Evolutionary conservation across 2,329 filamentous ascomycete species (phyloP).

Genomic region (Ustulina deusta): DNA sequence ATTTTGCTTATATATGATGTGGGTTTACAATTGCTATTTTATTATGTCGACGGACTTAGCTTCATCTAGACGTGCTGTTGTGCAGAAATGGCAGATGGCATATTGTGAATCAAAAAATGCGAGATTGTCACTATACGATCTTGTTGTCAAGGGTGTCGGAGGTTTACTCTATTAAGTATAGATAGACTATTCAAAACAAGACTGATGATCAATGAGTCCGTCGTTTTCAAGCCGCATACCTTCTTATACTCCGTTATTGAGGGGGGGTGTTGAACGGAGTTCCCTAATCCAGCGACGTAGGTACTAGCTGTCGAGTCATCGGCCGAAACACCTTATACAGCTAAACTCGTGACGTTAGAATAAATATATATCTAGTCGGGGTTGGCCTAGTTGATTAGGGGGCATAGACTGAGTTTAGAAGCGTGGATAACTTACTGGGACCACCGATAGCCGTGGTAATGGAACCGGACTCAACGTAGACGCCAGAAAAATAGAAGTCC

Average conservation of each 20-base stretch:
- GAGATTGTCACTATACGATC: background rate
- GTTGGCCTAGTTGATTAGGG: background rate
- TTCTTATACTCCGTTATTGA: background rate
- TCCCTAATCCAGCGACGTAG: background rate
- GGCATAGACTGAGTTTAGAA: background rate
- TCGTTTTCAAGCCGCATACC: background rate
- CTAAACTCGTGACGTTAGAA: slow-evolving; percentile 22
- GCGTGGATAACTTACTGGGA: slow-evolving; percentile 39
- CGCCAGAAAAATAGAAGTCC: slow-evolving; percentile 79
- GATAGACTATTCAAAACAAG: background rate
- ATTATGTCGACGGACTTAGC: background rate
- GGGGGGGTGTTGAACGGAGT: background rate
- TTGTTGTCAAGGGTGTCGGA: background rate
- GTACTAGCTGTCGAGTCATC: background rate
- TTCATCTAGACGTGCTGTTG: background rate
- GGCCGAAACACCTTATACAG: slow-evolving; percentile 1
- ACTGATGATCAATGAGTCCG: background rate
- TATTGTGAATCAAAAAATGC: background rate
- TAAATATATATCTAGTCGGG: background rate
- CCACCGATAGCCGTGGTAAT: slow-evolving; percentile 54
- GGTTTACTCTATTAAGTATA: background rate
- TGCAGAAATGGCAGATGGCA: background rate
- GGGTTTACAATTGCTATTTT: slow-evolving; percentile 2
- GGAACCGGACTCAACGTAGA: slow-evolving; percentile 74
- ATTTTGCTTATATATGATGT: slow-evolving; percentile 15